These are phyloP conservation scores for Picochlorum costavermella DNA, from an alignment of 139 green algal genomes.

Conservation along the genomic window DNA sequence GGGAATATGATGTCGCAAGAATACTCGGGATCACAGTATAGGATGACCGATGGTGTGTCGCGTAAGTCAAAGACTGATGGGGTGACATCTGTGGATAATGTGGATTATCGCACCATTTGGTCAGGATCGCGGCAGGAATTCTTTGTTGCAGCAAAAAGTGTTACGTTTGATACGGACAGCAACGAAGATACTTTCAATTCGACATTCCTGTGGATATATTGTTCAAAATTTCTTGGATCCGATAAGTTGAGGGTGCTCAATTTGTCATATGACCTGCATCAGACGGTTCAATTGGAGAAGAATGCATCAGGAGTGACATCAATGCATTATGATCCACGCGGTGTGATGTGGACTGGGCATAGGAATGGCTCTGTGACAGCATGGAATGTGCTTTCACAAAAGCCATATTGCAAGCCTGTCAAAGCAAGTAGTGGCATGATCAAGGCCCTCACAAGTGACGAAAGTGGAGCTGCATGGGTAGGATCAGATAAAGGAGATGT, in stretches of 20 bases:
- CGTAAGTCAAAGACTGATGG: background rate
- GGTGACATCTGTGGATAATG: background rate
- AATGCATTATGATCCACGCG: conserved; percentile 29
- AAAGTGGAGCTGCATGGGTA: conserved; percentile 21
- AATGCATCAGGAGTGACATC: conserved; percentile 7
- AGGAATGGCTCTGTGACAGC: conserved; percentile 14
- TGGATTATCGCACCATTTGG: background rate
- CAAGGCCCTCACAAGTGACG: conserved; percentile 17
- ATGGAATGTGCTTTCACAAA: conserved; percentile 17
- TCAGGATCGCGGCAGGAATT: background rate
- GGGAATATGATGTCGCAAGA: background rate
- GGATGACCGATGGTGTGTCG: background rate
- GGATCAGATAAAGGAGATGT: conserved; percentile 15
- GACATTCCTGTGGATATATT: background rate
- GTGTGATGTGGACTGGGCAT: conserved; percentile 40
- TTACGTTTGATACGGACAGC: background rate
- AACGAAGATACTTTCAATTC: background rate
- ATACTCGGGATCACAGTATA: background rate
- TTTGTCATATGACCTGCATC: background rate
- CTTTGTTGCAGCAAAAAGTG: background rate
- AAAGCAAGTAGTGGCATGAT: conserved; percentile 13
- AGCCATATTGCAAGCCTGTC: background rate
- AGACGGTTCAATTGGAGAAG: conserved; percentile 8
- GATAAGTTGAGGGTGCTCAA: background rate
- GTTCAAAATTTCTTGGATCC: background rate